Percentiles rank a stretch among this genome's conserved stretches.
Evolutionary conservation across 1,284 basidiomycete genomes (phyloP).

Genomic region (Malassezia arunalokei): DNA sequence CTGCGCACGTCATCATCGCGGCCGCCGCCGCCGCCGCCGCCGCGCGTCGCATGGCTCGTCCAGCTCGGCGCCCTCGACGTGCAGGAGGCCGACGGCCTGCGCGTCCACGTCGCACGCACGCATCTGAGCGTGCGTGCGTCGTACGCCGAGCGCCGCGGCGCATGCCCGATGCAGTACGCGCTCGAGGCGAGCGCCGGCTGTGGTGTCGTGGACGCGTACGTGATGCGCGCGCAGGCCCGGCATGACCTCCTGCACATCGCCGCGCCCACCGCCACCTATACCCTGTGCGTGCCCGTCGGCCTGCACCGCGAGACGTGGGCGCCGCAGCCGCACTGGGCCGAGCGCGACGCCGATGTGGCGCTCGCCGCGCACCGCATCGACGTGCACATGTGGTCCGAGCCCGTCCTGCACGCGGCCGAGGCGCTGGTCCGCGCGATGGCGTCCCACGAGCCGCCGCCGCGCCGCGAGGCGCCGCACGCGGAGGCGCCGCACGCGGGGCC

Average conservation of each 20-base stretch:
- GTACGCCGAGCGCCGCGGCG: background rate
- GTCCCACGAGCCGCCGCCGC: background rate
- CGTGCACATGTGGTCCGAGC: slow-evolving; percentile 9
- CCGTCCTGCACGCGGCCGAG: background rate
- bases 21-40: background rate
- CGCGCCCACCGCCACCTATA: background rate
- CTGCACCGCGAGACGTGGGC: too few species aligned
- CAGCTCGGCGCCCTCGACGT: slow-evolving; percentile 12
- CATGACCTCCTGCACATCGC: slow-evolving; percentile 7
- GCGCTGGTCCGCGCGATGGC: background rate
- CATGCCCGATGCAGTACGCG: slow-evolving; percentile 3
- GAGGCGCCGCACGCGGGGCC: background rate
- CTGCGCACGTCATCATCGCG: background rate
- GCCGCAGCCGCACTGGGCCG: too few species aligned
- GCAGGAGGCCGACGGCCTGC: background rate
- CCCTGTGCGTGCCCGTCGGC: background rate
- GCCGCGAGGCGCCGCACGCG: background rate
- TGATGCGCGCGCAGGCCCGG: background rate
- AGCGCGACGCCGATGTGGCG: too few species aligned
- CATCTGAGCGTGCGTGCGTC: slow-evolving; percentile 2
- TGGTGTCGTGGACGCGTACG: slow-evolving; percentile 9
- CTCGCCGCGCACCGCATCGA: slow-evolving; percentile 4
- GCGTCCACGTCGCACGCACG: slow-evolving; percentile 2
- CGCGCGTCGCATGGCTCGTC: slow-evolving; percentile 11
- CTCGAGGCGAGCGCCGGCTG: background rate